phyloP scores from a whole-genome alignment of 345 rosid genomes.

The Litchi chinensis region DNA sequence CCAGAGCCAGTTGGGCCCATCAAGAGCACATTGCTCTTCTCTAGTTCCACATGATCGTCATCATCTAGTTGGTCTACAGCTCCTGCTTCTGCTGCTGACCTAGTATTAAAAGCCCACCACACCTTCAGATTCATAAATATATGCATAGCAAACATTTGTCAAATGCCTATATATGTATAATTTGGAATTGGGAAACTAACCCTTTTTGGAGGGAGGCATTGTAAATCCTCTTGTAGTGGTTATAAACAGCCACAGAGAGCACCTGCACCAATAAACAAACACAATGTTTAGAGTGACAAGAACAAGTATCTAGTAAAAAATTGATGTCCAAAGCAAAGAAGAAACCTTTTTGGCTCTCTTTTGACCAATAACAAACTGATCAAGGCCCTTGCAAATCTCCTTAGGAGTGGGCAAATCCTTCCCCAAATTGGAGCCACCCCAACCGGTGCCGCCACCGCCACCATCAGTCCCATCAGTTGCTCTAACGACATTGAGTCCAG shows the following conservation, averaged over 20 bases:
- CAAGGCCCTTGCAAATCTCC: conserved; percentile 85
- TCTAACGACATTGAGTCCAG: conserved; percentile 56
- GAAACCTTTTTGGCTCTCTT: conserved; percentile 78
- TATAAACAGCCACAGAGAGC: conserved; percentile 90
- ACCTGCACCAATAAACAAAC: conserved; percentile 47
- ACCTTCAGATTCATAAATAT: conserved; percentile 24
- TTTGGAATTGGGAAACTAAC: conserved; percentile 46
- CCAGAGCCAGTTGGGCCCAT: conserved; percentile 99
- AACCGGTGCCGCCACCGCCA: conserved; percentile 38
- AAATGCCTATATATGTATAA: conserved; percentile 4
- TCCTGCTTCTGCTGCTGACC: conserved; percentile 75
- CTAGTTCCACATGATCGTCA: conserved; percentile 84
- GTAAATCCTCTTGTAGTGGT: conserved; percentile 91
- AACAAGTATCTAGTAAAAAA: not conserved
- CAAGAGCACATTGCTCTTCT: conserved; percentile 93
- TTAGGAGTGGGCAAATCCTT: conserved; percentile 91
- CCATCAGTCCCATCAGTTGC: conserved; percentile 41
- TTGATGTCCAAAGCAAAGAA: not conserved
- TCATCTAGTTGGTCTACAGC: conserved; percentile 49
- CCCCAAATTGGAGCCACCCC: conserved; percentile 92
- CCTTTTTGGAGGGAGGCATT: conserved; percentile 63
- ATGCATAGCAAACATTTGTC: not conserved
- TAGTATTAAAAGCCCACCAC: conserved; percentile 52
- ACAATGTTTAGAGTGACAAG: not conserved
- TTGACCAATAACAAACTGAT: conserved; percentile 90